phyloP scores from a whole-genome alignment of 164 flowering plant species.

The Vitis labrusca region DNA sequence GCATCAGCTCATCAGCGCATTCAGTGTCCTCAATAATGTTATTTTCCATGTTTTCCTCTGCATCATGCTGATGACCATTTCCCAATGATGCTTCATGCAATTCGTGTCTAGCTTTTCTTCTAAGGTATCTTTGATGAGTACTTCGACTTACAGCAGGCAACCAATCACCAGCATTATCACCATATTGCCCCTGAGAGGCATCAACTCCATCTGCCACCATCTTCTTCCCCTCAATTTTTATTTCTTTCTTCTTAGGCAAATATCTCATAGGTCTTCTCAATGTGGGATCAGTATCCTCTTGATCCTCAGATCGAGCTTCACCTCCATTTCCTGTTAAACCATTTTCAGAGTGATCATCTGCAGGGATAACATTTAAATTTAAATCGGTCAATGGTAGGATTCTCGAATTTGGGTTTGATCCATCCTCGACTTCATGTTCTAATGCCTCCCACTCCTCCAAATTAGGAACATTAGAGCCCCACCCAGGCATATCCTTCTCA shows the following conservation, averaged over 20 bases:
- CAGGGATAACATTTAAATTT: conserved; percentile 45
- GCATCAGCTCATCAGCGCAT: conserved; percentile 12
- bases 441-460: conserved; percentile 96
- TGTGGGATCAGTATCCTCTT: conserved; percentile 29
- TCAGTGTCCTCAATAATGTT: conserved; percentile 21
- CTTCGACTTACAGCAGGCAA: conserved; percentile 87
- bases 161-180: conserved; percentile 69
- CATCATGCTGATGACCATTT: conserved; percentile 30
- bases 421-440: conserved; percentile 51
- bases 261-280: conserved; percentile 35
- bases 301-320: conserved; percentile 34
- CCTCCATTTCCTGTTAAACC: conserved; percentile 25
- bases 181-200: conserved; percentile 79
- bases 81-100: conserved; percentile 40
- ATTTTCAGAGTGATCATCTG: conserved; percentile 31
- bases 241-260: conserved; percentile 51
- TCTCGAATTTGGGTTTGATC: conserved; percentile 43
- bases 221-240: conserved; percentile 76
- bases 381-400: conserved; percentile 80
- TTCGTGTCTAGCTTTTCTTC: conserved; percentile 83
- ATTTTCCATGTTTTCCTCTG: conserved; percentile 21
- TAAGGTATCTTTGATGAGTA: conserved; percentile 77
- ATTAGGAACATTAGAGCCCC: conserved; percentile 95
- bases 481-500: conserved; percentile 93
- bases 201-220: conserved; percentile 82